Conservation (phyloP, 139 green algal genomes). For the Coelastrella sp. region DNA sequence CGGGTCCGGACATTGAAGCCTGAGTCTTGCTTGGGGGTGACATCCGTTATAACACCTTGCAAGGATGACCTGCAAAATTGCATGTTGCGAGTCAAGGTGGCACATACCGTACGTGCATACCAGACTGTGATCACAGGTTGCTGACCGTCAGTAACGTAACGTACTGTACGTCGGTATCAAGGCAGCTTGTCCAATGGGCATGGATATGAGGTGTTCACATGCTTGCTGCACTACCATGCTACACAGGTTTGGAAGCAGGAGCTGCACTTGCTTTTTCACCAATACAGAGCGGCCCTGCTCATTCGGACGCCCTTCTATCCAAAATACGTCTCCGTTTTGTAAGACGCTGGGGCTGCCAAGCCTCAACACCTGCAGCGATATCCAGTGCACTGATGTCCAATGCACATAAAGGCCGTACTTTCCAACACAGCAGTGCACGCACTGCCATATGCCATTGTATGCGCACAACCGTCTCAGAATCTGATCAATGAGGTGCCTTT, state of each 20-base stretch:
- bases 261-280: constrained; percentile 50
- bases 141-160: no score
- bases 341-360: constrained; percentile 55
- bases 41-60: constrained; percentile 51
- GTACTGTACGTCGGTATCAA: no score
- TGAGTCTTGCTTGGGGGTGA: constrained; percentile 58
- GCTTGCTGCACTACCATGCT: no score
- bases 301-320: constrained; percentile 70
- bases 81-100: no score
- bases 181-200: no score
- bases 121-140: no score
- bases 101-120: no score
- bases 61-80: background rate
- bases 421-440: background rate
- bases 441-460: no score
- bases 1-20: constrained; percentile 80
- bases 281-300: constrained; percentile 78
- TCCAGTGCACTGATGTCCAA: background rate
- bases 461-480: no score
- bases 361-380: constrained; percentile 47
- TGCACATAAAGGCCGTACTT: no score
- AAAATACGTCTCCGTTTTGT: constrained; percentile 62
- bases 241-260: background rate
- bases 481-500: no score
- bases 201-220: no score